Conservation (phyloP, 805 yeast genomes). For the Yarrowia yakushimensis region DNA sequence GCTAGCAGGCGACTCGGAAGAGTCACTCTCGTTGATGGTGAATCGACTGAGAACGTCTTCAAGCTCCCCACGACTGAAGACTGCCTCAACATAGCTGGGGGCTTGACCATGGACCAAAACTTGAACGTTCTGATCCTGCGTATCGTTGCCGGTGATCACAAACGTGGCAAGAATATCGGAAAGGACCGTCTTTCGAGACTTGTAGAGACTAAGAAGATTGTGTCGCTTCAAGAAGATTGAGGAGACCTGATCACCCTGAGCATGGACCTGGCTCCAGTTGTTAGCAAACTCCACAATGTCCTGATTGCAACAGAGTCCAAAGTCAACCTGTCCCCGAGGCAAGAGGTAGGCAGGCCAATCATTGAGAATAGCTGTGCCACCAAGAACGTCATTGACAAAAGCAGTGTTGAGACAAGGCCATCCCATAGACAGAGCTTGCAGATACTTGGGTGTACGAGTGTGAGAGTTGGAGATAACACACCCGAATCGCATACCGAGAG, state of each 20-base stretch:
- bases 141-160: conserved; percentile 1
- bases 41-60: background rate
- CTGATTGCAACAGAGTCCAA: conserved; percentile 8
- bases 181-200: background rate
- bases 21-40: background rate
- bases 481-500: background rate
- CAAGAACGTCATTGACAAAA: conserved; percentile 1
- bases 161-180: conserved; percentile 3
- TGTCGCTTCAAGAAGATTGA: background rate
- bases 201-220: background rate
- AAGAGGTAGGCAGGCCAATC: conserved; percentile 1
- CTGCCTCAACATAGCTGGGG: background rate
- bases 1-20: background rate
- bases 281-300: background rate
- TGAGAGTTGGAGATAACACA: conserved; percentile 20
- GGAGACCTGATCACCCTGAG: background rate
- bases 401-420: conserved; percentile 16
- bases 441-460: conserved; percentile 8
- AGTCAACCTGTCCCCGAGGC: conserved; percentile 1
- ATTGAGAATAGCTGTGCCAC: background rate
- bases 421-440: conserved; percentile 13
- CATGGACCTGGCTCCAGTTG: background rate
- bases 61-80: conserved; percentile 3
- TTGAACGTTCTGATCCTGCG: background rate
- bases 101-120: conserved; percentile 4